Base-by-base conservation (phyloP, 2,329 filamentous ascomycete species). In the Cladosporium austrohemisphaericum region DNA sequence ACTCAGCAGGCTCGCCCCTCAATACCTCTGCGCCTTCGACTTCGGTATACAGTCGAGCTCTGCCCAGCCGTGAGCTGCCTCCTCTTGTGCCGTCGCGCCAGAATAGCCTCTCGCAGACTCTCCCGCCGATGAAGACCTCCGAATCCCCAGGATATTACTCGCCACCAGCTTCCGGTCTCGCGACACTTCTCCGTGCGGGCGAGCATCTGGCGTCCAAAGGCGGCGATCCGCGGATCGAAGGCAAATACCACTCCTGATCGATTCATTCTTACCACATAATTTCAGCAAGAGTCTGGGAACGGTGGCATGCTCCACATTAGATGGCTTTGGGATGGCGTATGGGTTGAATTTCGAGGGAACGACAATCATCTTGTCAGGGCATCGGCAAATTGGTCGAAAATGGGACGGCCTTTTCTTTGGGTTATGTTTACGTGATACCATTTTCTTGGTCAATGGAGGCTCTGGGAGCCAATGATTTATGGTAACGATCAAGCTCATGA, bases 151-250 rank as follows among this genome's bases (percentile, higher is more conserved):
- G 20, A 4, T 22, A 22, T 3, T 38, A 31, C 26, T 38, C 44
- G 5, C 23, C 44, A 25, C 22, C n/a, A 3, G 14, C 32, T 4
- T 47, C 44, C 13, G 46, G 46, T 19, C 37, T 49, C 37, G 46
- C 46, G 10, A 49, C 37, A 1, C 37, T 49, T 3, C 22, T 49
- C 3, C 37, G 46, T n/a, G 46, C 46, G 5, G 46, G 46, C 8
- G 46, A 49, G 22, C 46, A 49, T 36, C n/a, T 49, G 20, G 46
- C 37, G 2, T 38, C 44, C 5, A 29, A 37, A 7, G 44, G 33
- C 3, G 9, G 13, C 3, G 38, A 41, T 7, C 11, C 10, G 25
- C 38, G 38, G 22, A 26, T 31, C 3, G 38, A 31, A n/a, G 6
- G 8, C 11, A n/a, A 35, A 11, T 8, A 31, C 38, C 22, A 28